These are phyloP conservation scores for Themeda triandra DNA, from an alignment of 176 grass and related monocot species.

Conservation along the genomic window DNA sequence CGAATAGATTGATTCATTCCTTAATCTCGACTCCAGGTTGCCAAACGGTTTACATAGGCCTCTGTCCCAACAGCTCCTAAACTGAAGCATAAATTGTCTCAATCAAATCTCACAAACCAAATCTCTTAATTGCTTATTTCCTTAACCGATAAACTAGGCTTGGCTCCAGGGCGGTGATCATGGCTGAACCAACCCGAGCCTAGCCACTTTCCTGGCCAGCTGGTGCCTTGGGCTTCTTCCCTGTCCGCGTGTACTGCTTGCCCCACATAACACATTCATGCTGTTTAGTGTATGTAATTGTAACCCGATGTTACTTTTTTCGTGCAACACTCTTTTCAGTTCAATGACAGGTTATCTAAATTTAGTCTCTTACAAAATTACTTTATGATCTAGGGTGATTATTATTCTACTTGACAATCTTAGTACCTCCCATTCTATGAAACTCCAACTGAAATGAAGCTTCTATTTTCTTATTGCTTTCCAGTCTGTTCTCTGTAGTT, in stretches of 20 bases:
- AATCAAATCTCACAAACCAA: neutral
- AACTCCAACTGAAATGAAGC: neutral
- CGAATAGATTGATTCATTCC: neutral
- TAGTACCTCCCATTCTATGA: neutral
- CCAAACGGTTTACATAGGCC: neutral
- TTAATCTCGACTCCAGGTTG: neutral
- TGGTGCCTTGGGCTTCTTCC: no score
- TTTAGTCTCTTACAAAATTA: neutral
- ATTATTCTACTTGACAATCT: neutral
- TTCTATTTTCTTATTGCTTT: slow-evolving; percentile 8
- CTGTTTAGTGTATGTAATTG: neutral
- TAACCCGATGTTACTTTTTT: neutral
- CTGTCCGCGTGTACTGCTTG: neutral
- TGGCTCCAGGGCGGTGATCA: neutral
- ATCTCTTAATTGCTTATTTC: neutral
- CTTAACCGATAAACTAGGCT: neutral
- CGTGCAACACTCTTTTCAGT: neutral
- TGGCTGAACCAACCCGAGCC: neutral
- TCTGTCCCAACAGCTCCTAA: neutral
- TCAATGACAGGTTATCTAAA: neutral
- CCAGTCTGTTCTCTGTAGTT: neutral
- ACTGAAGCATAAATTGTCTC: neutral
- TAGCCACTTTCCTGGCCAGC: neutral
- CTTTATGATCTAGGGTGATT: slow-evolving; percentile 5
- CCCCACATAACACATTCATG: neutral